Evolutionary conservation across 768 basidiomycete species (phyloP).

Genomic region (Lentinula guzmanii): DNA sequence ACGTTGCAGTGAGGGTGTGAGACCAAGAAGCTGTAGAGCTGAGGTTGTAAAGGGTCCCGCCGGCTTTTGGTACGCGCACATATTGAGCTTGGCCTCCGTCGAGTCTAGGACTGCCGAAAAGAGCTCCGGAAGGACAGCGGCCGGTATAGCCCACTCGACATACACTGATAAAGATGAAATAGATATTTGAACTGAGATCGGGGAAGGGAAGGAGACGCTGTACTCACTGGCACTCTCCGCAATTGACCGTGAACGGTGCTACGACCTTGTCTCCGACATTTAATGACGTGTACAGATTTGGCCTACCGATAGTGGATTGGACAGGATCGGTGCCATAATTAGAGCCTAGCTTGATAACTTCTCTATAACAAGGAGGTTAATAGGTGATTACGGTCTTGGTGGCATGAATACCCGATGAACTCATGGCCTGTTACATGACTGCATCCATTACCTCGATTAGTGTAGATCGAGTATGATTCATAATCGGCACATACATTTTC

Average conservation of each 20-base stretch:
- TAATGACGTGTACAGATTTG: slow-evolving; percentile 56
- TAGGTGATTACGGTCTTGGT: background rate
- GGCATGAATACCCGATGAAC: slow-evolving; percentile 44
- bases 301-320: slow-evolving; percentile 35
- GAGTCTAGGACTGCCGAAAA: slow-evolving; percentile 63
- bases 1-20: slow-evolving; percentile 11
- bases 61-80: slow-evolving; percentile 72
- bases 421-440: slow-evolving; percentile 74
- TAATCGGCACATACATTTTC: slow-evolving; percentile 38
- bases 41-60: slow-evolving; percentile 69
- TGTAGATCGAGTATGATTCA: background rate
- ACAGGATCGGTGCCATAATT: slow-evolving; percentile 38
- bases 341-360: slow-evolving; percentile 60
- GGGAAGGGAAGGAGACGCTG: background rate
- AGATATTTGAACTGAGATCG: background rate
- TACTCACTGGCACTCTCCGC: slow-evolving; percentile 79
- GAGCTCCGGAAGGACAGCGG: slow-evolving; percentile 51
- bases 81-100: slow-evolving; percentile 80
- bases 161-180: slow-evolving; percentile 32
- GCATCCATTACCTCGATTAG: background rate
- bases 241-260: slow-evolving; percentile 76
- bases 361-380: slow-evolving; percentile 10
- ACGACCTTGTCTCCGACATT: slow-evolving; percentile 73
- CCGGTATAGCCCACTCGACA: slow-evolving; percentile 72
- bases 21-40: slow-evolving; percentile 42